Conservation (phyloP, 768 basidiomycete genomes). For the Amanita pseudoporphyria region DNA sequence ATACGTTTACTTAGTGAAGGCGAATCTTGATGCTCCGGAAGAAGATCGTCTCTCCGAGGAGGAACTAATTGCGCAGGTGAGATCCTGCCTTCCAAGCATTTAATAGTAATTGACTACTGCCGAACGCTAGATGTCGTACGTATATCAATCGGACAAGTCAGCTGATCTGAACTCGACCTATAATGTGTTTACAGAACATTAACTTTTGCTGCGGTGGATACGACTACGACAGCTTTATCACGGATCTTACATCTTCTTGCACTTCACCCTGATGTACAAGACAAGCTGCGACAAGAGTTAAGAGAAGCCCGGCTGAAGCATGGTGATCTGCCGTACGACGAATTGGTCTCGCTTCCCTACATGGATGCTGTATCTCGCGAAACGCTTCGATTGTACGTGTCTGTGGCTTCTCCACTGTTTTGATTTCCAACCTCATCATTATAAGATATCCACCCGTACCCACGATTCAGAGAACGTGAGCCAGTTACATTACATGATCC, state of each 20-base stretch:
- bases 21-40: conserved; percentile 24
- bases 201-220: conserved; percentile 1
- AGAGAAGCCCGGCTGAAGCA: conserved; percentile 12
- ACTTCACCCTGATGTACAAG: conserved; percentile 15
- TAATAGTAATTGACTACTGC: background rate
- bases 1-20: conserved; percentile 22
- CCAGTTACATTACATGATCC: background rate
- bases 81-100: background rate
- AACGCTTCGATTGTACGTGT: conserved; percentile 17
- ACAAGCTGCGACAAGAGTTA: conserved; percentile 7
- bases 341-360: conserved; percentile 15
- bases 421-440: background rate
- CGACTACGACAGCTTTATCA: background rate
- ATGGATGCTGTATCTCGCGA: conserved; percentile 19
- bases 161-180: background rate
- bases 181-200: conserved; percentile 8
- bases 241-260: conserved; percentile 2
- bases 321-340: conserved; percentile 13
- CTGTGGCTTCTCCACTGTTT: conserved; percentile 2
- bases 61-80: conserved; percentile 28
- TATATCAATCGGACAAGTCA: background rate
- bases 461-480: background rate
- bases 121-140: background rate
- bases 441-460: background rate
- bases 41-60: conserved; percentile 23